Percentiles rank a stretch among this genome's conserved stretches.
Conservation (phyloP, 805 yeast species). For the Ogataea philodendri region DNA sequence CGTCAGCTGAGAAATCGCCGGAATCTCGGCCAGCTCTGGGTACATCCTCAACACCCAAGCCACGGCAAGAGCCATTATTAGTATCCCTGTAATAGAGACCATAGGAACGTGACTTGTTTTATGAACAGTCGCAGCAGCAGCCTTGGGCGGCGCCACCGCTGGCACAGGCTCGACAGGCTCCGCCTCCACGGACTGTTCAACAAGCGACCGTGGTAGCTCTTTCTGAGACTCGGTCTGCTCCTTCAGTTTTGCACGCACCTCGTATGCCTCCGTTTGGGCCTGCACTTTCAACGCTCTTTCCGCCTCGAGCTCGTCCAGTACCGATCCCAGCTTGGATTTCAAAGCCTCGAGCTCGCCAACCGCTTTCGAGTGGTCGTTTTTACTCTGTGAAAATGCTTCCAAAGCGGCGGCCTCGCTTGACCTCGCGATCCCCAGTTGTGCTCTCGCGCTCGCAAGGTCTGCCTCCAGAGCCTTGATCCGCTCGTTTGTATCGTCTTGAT, state of each 20-base stretch:
- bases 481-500: conserved; percentile 17
- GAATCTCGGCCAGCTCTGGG: conserved; percentile 2
- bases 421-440: conserved; percentile 23
- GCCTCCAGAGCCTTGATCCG: conserved; percentile 19
- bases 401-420: conserved; percentile 18
- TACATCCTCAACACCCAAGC: conserved; percentile 1
- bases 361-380: not conserved
- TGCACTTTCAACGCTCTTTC: conserved; percentile 10
- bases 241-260: conserved; percentile 2
- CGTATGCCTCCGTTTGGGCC: conserved; percentile 5
- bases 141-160: too few relatives aligned
- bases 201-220: too few relatives aligned
- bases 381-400: conserved; percentile 12
- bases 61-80: conserved; percentile 2
- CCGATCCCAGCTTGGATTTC: conserved; percentile 1
- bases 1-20: too few relatives aligned
- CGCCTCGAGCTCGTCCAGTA: conserved; percentile 8
- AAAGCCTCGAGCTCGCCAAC: conserved; percentile 8
- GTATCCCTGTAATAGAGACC: not conserved
- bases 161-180: not conserved
- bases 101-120: too few relatives aligned
- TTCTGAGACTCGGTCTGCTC: too few relatives aligned
- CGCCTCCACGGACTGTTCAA: conserved; percentile 5
- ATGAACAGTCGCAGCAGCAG: too few relatives aligned
- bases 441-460: conserved; percentile 21